phyloP scores from a whole-genome alignment of 208 protist genomes.

The Leishmania tropica region DNA sequence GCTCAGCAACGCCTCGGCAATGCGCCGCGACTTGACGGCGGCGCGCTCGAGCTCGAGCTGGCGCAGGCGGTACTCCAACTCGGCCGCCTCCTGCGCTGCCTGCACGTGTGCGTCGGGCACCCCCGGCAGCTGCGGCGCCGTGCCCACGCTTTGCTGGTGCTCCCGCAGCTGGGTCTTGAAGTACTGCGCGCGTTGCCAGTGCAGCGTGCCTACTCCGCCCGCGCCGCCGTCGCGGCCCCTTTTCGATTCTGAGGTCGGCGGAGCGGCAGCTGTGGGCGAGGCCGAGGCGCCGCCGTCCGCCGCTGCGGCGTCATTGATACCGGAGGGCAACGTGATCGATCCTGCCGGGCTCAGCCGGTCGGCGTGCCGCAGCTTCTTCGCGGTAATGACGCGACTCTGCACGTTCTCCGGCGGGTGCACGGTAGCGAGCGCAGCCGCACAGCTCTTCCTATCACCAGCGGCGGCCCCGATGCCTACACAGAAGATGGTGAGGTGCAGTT shows the following conservation, averaged over 20 bases:
- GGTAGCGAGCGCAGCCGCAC: slow-evolving; percentile 7
- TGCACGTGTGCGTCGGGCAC: slow-evolving; percentile 59
- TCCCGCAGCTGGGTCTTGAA: slow-evolving; percentile 52
- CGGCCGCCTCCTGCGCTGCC: slow-evolving; percentile 38
- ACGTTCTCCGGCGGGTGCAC: slow-evolving; percentile 15
- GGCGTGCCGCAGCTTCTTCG: slow-evolving; percentile 72
- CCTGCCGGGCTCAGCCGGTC: slow-evolving; percentile 29
- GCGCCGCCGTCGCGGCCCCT: neutral
- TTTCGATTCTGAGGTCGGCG: neutral
- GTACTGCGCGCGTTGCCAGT: slow-evolving; percentile 70
- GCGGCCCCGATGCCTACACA: slow-evolving; percentile 49
- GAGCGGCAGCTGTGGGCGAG: neutral
- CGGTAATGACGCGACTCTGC: slow-evolving; percentile 56
- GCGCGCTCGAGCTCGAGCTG: slow-evolving; percentile 82
- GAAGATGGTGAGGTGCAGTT: slow-evolving; percentile 88
- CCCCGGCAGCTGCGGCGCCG: slow-evolving; percentile 38
- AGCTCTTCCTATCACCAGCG: neutral
- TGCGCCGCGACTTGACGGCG: slow-evolving; percentile 68
- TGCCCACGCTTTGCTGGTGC: slow-evolving; percentile 20
- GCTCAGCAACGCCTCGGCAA: slow-evolving; percentile 70
- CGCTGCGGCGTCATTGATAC: neutral
- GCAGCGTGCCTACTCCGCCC: slow-evolving; percentile 24
- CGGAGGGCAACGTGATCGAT: neutral
- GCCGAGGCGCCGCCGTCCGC: neutral
- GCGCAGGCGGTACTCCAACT: slow-evolving; percentile 78